phyloP scores from a whole-genome alignment of 345 rosid genomes.

The Gossypium thurberi region DNA sequence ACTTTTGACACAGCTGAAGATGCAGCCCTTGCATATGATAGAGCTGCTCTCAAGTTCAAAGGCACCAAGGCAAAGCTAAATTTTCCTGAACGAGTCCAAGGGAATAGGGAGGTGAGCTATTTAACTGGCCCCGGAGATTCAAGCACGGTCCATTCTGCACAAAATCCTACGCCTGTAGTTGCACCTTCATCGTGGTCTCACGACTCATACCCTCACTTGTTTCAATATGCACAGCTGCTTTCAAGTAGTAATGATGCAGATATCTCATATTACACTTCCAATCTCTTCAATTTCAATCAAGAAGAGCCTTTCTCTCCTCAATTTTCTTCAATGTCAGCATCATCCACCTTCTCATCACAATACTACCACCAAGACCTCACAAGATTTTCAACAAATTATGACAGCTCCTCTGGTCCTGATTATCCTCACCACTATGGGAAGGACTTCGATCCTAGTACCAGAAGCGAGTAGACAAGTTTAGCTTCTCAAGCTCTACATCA shows the following conservation, averaged over 20 bases:
- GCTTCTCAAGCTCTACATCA: background rate
- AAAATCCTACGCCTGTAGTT: slow-evolving; percentile 6
- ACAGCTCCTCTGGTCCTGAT: slow-evolving; percentile 25
- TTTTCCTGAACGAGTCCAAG: slow-evolving; percentile 82
- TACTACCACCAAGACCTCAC: background rate
- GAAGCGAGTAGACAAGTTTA: background rate
- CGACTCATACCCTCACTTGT: slow-evolving; percentile 50
- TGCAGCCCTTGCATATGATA: slow-evolving; percentile 85
- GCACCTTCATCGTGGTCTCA: slow-evolving; percentile 25
- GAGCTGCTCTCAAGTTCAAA: slow-evolving; percentile 86
- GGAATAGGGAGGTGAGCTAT: slow-evolving; percentile 27
- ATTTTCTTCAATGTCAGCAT: slow-evolving; percentile 5
- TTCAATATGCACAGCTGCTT: slow-evolving; percentile 74
- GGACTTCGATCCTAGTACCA: slow-evolving; percentile 17
- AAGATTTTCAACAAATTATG: slow-evolving; percentile 26
- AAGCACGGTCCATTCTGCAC: slow-evolving; percentile 12
- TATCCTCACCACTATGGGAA: slow-evolving; percentile 23
- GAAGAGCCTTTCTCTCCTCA: slow-evolving; percentile 26
- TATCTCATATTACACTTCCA: slow-evolving; percentile 52
- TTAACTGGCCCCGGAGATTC: slow-evolving; percentile 11
- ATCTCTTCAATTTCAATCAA: slow-evolving; percentile 32
- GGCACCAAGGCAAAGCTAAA: slow-evolving; percentile 92
- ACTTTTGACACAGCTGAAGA: slow-evolving; percentile 86
- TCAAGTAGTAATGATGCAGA: slow-evolving; percentile 61
- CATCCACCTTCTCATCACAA: slow-evolving; percentile 1